Evolutionary conservation across 306 rosid genomes (phyloP).

Genomic region (Castanea sativa): DNA sequence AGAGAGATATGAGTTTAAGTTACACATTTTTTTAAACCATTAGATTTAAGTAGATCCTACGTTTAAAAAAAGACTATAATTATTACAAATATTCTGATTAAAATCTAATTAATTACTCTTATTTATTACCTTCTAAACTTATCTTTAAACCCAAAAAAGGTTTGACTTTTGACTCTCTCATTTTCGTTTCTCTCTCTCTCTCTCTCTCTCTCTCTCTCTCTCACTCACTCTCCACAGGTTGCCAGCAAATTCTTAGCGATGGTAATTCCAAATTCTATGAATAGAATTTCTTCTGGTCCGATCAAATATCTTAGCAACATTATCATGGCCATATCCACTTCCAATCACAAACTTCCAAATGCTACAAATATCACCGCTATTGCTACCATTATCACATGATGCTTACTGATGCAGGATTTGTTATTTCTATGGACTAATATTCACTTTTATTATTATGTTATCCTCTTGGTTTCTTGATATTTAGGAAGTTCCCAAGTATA

Average conservation of each 20-base stretch:
- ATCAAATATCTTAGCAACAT: background rate
- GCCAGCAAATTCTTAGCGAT: background rate
- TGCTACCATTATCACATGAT: background rate
- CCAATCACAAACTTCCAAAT: background rate
- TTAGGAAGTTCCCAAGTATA: background rate
- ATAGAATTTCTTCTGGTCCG: background rate
- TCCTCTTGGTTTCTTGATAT: background rate
- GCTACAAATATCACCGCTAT: background rate
- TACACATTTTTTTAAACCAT: too few species aligned
- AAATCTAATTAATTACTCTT: too few species aligned
- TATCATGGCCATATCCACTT: background rate
- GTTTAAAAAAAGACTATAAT: too few species aligned
- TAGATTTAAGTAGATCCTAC: too few species aligned
- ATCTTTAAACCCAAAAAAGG: too few species aligned
- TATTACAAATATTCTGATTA: too few species aligned
- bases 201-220: too few species aligned
- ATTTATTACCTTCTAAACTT: too few species aligned
- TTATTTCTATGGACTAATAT: background rate
- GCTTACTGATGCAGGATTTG: background rate
- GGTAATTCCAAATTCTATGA: background rate
- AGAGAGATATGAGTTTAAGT: too few species aligned
- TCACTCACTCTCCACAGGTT: too few species aligned
- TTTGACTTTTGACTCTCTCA: too few species aligned
- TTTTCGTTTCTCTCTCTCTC: too few species aligned
- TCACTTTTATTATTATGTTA: background rate